These are phyloP conservation scores for Podospora bellae-mahoneyi DNA, from an alignment of 495 filamentous ascomycete species.

Conservation along the genomic window DNA sequence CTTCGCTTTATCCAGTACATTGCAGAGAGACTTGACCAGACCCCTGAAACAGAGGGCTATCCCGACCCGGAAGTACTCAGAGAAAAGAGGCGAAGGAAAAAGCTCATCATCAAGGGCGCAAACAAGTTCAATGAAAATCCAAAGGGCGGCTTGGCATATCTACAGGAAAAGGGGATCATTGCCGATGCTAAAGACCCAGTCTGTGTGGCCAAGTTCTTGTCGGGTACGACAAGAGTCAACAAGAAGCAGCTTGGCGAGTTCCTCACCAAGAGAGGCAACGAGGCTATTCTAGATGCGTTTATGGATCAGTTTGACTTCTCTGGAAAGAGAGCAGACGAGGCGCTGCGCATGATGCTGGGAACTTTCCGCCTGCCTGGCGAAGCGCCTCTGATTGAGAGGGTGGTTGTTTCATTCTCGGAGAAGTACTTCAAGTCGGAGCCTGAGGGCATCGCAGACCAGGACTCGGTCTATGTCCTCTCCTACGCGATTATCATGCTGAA, in stretches of 20 bases:
- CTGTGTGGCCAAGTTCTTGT: constrained; percentile 75
- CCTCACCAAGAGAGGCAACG: constrained; percentile 84
- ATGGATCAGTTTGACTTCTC: constrained; percentile 82
- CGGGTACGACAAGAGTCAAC: constrained; percentile 79
- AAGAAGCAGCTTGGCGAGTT: constrained; percentile 91
- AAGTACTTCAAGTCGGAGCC: constrained; percentile 74
- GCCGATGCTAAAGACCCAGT: constrained; percentile 66
- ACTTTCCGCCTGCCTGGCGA: constrained; percentile 95
- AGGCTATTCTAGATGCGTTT: constrained; percentile 74
- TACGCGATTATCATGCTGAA: constrained; percentile 97
- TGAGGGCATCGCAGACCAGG: constrained; percentile 76
- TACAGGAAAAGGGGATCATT: constrained; percentile 81
- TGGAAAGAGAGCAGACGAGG: constrained; percentile 84
- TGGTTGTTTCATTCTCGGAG: constrained; percentile 79
- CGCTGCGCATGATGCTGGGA: constrained; percentile 78
- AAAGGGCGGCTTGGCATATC: constrained; percentile 81
- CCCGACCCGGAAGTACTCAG: constrained; percentile 62
- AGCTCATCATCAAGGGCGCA: constrained; percentile 80
- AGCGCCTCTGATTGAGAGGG: constrained; percentile 86
- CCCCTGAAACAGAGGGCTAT: constrained; percentile 60
- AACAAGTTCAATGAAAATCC: constrained; percentile 94
- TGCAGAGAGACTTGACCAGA: constrained; percentile 76
- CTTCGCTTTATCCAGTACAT: constrained; percentile 89
- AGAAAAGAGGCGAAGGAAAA: constrained; percentile 73
- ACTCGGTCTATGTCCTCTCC: constrained; percentile 84